Base-by-base conservation (phyloP, 306 rosid genomes). In the Gastrolobium villosum region DNA sequence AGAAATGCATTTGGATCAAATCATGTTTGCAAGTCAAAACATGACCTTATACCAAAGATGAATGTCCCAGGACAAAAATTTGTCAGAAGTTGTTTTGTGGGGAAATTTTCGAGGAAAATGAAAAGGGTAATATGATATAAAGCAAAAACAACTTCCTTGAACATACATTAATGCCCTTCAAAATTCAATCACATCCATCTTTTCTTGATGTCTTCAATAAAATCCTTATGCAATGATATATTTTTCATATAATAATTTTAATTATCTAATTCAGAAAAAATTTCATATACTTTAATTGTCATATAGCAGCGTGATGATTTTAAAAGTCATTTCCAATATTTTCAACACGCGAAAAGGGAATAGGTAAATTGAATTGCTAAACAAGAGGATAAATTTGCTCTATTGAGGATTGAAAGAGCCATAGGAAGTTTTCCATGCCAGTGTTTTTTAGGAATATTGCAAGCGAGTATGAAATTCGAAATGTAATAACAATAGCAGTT, bases 1-100 rank as follows among this genome's bases (percentile, higher is more conserved):
- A 13, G 15, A 49, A 49, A 63, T 61, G 49, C 36, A 46, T 10
- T 48, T n/a, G 36, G 32, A 35, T 3, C 37, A 49, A 70, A 15
- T 32, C 70, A 46, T n/a, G 57, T 60, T 60, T 74, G 48, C 36
- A 74, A 61, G 49, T 45, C n/a, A 11, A 11, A 56, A 57, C 13
- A 44, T 15, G 41, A 34, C 48, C 34, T 41, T 68, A 45, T 48
- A 46, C 34, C 53, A 34, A 78, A 41, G 35, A 37, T 26, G 34
- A 48, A 20, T 3, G 28, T 52, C 56, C 56, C 30, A 41, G 57
- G 60, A 39, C 35, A 64, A 10, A 3, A 75, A 45, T 34, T 60
- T 34, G 60, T 36, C 20, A 71, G 53, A 40, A 35, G 54, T 40
- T 20, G 55, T 32, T 56, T 57, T 44, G 11, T n/a, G n/a, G 28